Conservation (phyloP, 1,284 basidiomycete species). For the Mycosarcoma mackinlayi region DNA sequence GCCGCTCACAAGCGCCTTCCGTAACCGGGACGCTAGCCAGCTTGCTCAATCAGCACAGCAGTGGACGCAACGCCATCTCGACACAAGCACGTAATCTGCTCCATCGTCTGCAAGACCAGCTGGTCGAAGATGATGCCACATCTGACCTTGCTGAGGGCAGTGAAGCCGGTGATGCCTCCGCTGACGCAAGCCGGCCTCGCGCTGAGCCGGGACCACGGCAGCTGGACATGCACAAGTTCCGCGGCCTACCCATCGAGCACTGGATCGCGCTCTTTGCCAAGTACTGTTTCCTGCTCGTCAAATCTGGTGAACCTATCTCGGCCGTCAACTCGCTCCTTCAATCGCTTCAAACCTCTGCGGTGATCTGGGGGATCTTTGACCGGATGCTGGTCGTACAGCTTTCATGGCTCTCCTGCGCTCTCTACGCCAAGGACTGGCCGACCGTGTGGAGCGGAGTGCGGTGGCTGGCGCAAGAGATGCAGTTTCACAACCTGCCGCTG, state of each 20-base stretch:
- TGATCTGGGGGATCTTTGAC: constrained; percentile 54
- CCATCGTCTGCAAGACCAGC: constrained; percentile 78
- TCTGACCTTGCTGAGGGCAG: constrained; percentile 65
- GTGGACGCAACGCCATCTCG: constrained; percentile 70
- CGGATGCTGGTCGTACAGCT: constrained; percentile 55
- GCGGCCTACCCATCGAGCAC: constrained; percentile 83
- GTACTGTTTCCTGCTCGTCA: constrained; percentile 85
- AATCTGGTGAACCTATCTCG: constrained; percentile 73
- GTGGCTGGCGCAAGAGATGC: constrained; percentile 52
- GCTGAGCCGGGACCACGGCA: constrained; percentile 55
- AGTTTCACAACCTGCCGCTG: constrained; percentile 62
- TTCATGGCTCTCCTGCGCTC: constrained; percentile 57
- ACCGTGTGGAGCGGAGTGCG: constrained; percentile 48
- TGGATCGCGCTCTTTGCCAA: constrained; percentile 83
- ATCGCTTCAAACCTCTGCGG: constrained; percentile 74
- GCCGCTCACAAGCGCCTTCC: constrained; percentile 2
- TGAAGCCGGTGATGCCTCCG: constrained; percentile 70
- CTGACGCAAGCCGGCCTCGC: constrained; percentile 43
- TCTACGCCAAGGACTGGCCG: constrained; percentile 56
- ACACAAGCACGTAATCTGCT: constrained; percentile 79
- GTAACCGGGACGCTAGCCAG: constrained; percentile 10
- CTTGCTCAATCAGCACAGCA: constrained; percentile 21
- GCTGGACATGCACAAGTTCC: constrained; percentile 71
- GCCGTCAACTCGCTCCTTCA: constrained; percentile 76
- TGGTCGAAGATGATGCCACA: constrained; percentile 72